A percentile compares a stretch with the other conserved stretches of the same genome.
phyloP scores from a whole-genome alignment of 1,284 basidiomycete species.

The Coriolopsis trogii region DNA sequence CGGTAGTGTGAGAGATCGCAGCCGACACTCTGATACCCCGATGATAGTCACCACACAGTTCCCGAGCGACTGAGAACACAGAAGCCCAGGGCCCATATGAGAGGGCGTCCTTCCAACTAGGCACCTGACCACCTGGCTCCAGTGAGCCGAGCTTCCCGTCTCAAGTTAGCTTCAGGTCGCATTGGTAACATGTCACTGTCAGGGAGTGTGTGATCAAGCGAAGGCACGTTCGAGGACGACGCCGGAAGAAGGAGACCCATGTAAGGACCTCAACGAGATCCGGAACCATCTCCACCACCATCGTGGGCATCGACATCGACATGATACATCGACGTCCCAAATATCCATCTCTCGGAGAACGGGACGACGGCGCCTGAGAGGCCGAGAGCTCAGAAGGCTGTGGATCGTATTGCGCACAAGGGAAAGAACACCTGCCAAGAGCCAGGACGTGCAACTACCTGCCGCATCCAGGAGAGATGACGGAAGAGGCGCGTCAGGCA shows the following conservation, averaged over 20 bases:
- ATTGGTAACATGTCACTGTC: too few relatives aligned
- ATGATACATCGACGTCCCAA: too few relatives aligned
- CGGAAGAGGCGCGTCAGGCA: not conserved
- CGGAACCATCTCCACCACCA: slow-evolving; percentile 5
- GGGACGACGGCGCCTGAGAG: not conserved
- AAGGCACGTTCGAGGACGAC: too few relatives aligned
- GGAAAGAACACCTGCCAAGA: not conserved
- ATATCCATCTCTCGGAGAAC: not conserved
- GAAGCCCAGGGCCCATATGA: not conserved
- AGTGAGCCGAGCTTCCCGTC: too few relatives aligned
- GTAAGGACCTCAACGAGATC: not conserved
- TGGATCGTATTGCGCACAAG: not conserved
- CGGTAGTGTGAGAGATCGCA: slow-evolving; percentile 4
- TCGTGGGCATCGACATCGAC: not conserved
- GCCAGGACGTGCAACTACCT: too few relatives aligned
- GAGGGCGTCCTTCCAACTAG: not conserved
- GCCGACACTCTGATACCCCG: not conserved
- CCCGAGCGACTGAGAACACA: not conserved
- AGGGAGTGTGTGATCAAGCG: too few relatives aligned
- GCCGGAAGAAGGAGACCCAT: not conserved
- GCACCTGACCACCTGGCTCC: too few relatives aligned
- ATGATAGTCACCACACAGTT: too few relatives aligned
- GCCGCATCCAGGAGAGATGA: not conserved
- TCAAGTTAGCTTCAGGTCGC: too few relatives aligned
- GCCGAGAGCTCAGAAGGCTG: not conserved